Percentiles rank a stretch among this genome's conserved stretches.
Conservation (phyloP, 169 alveolate species). For the Plasmodium gallinaceum region DNA sequence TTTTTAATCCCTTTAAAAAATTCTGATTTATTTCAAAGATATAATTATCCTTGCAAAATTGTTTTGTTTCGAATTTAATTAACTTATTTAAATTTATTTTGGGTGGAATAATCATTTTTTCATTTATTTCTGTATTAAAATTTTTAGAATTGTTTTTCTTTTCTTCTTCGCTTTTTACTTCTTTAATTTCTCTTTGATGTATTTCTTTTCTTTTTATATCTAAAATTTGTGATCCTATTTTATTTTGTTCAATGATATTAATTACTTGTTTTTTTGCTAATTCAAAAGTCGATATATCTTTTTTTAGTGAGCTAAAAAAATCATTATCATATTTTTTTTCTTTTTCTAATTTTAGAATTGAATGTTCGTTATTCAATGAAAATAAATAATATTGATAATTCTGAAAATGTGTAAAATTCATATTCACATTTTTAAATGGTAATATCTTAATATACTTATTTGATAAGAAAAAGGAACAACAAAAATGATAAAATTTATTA, state of each 20-base stretch:
- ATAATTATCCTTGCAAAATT: conserved; percentile 39
- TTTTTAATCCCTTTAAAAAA: conserved; percentile 37
- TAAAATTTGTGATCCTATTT: background rate
- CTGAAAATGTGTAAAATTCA: conserved; percentile 15
- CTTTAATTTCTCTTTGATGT: background rate
- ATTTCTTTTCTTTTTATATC: background rate
- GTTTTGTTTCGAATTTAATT: conserved; percentile 28
- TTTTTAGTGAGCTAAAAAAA: conserved; percentile 17
- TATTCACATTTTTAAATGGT: conserved; percentile 48
- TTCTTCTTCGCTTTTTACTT: background rate
- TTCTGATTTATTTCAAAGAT: conserved; percentile 27
- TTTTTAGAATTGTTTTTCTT: background rate
- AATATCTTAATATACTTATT: conserved; percentile 25
- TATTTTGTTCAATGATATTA: background rate
- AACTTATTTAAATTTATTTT: conserved; percentile 26
- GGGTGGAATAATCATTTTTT: background rate
- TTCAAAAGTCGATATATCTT: conserved; percentile 2
- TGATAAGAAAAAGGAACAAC: conserved; percentile 53
- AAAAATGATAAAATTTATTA: conserved; percentile 56
- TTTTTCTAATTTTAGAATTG: conserved; percentile 31
- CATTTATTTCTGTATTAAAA: background rate
- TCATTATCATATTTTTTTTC: conserved; percentile 10
- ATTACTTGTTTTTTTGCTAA: background rate
- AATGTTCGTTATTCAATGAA: conserved; percentile 9
- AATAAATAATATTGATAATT: conserved; percentile 41